Base-by-base conservation (phyloP, 768 basidiomycete genomes). In the Ephemerocybe angulata region DNA sequence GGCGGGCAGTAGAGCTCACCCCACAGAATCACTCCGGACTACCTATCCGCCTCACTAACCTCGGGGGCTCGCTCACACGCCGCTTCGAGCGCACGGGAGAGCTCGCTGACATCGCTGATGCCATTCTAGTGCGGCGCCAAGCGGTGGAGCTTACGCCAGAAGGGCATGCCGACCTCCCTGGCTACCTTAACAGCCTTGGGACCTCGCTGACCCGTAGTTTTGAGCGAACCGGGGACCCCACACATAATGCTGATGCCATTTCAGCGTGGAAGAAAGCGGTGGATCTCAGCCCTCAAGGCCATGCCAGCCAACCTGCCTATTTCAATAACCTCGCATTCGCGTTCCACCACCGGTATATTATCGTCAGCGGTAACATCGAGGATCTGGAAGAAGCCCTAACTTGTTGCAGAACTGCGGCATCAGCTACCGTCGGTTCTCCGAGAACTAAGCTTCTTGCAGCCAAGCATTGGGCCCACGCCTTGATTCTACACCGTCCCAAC, bases 261-360 rank as follows among this genome's bases (percentile, higher is more conserved):
- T 40, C 37, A 5, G 28, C 35, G 6, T 19, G 33, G 3, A 19
- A 53, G 22, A 21, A 38, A 24, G 55, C 62, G 11, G 40, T 56
- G 0, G 30, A 43, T 6, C 51, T 58, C 17, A 63, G 49, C 22
- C 55, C 62, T 19, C 28, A 52, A 17, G 56, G 28, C 4, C 62
- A 63, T 25, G 25, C 38, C 2, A 24, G 53, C 19, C 51, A 54
- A 41, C 3, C 50, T 22, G 17, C 8, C 8, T 28, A 10, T 38
- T 50, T 59, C 17, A 54, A 58, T 29, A 42, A 28, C 25, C 52
- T 41, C 17, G 38, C 22, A 40, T 12, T 13, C 17, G 8, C 38
- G 11, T 42, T 53, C 25, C 42, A 29, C 8, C 11, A 42, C 12
- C 35, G 30, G 15, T 37, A n/a, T n/a, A n/a, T n/a, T 2, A 3